Evolutionary conservation across 1,139 yeast genomes (phyloP).

Genomic region (Debaryomyces psychrophilus): DNA sequence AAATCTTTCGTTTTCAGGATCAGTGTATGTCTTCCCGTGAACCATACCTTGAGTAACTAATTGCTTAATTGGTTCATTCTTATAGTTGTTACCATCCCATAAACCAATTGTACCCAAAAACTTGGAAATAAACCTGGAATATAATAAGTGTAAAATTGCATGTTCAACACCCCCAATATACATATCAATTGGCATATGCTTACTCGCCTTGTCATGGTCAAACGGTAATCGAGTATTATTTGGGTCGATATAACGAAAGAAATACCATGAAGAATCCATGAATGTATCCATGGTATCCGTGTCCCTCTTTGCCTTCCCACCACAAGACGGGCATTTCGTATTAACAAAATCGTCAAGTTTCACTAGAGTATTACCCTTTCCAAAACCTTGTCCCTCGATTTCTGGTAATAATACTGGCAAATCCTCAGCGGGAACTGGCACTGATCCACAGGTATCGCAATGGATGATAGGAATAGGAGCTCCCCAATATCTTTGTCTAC

Average conservation of each 20-base stretch:
- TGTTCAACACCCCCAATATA: constrained; percentile 97
- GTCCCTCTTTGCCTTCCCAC: constrained; percentile 75
- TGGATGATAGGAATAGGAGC: constrained; percentile 96
- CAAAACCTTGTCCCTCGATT: constrained; percentile 40
- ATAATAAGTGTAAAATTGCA: constrained; percentile 87
- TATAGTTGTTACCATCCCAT: constrained; percentile 44
- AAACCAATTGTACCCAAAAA: constrained; percentile 65
- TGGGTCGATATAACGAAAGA: constrained; percentile 80
- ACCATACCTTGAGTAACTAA: constrained; percentile 98
- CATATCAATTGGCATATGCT: constrained; percentile 79
- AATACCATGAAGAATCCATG: constrained; percentile 98
- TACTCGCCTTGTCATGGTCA: constrained; percentile 50
- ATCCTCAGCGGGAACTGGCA: constrained; percentile 84
- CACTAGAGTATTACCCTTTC: constrained; percentile 74
- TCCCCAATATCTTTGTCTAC: constrained; percentile 97
- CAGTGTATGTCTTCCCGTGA: constrained; percentile 80
- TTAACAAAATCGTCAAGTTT: constrained; percentile 70
- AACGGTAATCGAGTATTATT: constrained; percentile 61
- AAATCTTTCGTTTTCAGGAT: constrained; percentile 73
- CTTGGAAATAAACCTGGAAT: constrained; percentile 82
- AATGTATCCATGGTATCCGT: constrained; percentile 99
- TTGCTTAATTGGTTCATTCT: constrained; percentile 78
- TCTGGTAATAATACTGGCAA: constrained; percentile 82
- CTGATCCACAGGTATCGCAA: constrained; percentile 82
- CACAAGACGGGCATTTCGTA: constrained; percentile 81